These are phyloP conservation scores for Cyberlindnera mississippiensis DNA, from an alignment of 805 yeast species.

Conservation along the genomic window DNA sequence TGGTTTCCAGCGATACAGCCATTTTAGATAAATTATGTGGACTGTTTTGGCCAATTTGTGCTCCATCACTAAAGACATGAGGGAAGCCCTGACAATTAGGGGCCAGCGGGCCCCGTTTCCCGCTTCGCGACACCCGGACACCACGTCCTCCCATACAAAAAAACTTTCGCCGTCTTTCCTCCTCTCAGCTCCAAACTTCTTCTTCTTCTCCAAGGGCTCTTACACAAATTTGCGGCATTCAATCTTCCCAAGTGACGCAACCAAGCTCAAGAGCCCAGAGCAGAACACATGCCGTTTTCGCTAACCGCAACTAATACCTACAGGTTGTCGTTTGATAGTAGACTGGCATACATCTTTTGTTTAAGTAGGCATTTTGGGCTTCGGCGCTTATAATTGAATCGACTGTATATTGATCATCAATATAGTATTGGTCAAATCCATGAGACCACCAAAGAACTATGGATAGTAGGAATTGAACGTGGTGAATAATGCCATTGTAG, in stretches of 20 bases:
- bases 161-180: conserved; percentile 1
- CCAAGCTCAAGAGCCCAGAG: conserved; percentile 21
- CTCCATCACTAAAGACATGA: too few relatives aligned
- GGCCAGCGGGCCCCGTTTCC: background rate
- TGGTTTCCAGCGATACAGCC: conserved; percentile 4
- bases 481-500: too few relatives aligned
- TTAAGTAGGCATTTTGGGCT: background rate
- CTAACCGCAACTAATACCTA: conserved; percentile 32
- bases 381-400: too few relatives aligned
- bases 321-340: conserved; percentile 33
- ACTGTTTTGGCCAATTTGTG: background rate
- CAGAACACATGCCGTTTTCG: conserved; percentile 27
- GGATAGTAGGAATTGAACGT: too few relatives aligned
- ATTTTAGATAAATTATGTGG: background rate
- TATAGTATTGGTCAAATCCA: too few relatives aligned
- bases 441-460: too few relatives aligned
- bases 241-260: conserved; percentile 8
- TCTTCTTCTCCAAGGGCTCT: conserved; percentile 7
- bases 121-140: conserved; percentile 3
- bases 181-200: background rate
- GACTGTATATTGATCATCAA: too few relatives aligned
- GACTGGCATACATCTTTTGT: conserved; percentile 27
- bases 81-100: background rate
- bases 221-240: conserved; percentile 15
- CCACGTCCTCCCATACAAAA: background rate